These are phyloP conservation scores for Scedosporium minutisporum DNA, from an alignment of 2,329 filamentous ascomycete species.

Conservation along the genomic window DNA sequence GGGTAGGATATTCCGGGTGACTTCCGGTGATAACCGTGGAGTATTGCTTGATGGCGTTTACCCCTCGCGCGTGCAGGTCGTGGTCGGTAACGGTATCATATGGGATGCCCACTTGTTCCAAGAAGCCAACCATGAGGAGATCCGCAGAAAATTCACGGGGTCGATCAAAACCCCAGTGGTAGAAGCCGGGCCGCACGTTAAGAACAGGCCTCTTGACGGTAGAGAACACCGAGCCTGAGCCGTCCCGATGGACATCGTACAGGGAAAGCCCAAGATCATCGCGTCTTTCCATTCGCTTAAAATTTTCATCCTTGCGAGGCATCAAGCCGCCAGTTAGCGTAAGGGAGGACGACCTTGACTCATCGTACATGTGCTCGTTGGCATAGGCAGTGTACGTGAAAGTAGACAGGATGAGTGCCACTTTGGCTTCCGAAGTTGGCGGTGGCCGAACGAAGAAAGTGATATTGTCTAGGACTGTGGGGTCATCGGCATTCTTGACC, in stretches of 20 bases:
- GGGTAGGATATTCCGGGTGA: constrained; percentile 24
- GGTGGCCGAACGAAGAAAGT: constrained; percentile 23
- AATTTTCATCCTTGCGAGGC: constrained; percentile 9
- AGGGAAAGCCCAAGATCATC: constrained; percentile 24
- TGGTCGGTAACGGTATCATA: constrained; percentile 28
- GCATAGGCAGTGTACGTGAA: constrained; percentile 28
- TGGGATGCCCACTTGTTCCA: constrained; percentile 18
- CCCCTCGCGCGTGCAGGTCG: constrained; percentile 16
- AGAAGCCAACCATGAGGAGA: constrained; percentile 22
- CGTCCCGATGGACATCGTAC: constrained; percentile 28
- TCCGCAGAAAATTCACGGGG: constrained; percentile 26
- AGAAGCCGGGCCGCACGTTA: constrained; percentile 25
- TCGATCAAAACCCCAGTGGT: constrained; percentile 23
- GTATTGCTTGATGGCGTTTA: constrained; percentile 11
- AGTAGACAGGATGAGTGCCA: constrained; percentile 22
- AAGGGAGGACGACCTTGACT: constrained; percentile 15
- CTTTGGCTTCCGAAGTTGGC: constrained; percentile 9
- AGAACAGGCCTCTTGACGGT: constrained; percentile 24
- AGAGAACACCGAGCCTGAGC: constrained; percentile 22
- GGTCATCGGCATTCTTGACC: constrained; percentile 11
- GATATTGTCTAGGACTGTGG: constrained; percentile 15
- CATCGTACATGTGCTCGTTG: constrained; percentile 26
- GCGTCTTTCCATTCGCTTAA: constrained; percentile 17
- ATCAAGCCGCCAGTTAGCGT: constrained; percentile 14
- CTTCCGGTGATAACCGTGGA: constrained; percentile 18